phyloP scores from a whole-genome alignment of 352 stramenopile species.

The Pythium aquatile region DNA sequence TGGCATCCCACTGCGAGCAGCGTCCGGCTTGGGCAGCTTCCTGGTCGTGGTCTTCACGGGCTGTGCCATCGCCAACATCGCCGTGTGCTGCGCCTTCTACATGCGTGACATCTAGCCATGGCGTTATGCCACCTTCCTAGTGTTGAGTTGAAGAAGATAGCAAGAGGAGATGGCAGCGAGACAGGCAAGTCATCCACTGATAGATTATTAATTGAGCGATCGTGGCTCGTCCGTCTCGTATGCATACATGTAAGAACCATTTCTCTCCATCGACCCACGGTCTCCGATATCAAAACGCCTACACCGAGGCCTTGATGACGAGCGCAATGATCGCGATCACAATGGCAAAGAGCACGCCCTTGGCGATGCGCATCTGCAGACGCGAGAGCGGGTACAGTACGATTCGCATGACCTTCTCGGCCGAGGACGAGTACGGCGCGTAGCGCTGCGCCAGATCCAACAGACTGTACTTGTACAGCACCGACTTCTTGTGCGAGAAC shows the following conservation, averaged over 20 bases:
- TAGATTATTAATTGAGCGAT: neutral
- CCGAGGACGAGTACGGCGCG: neutral
- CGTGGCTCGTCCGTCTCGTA: neutral
- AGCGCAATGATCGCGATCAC: neutral
- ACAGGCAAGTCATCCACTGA: neutral
- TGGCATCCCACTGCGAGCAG: conserved; percentile 20
- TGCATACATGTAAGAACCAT: neutral
- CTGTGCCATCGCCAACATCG: conserved; percentile 14
- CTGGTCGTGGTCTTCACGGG: conserved; percentile 13
- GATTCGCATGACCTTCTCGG: neutral
- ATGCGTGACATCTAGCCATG: neutral
- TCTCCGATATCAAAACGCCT: neutral
- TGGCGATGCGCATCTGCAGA: neutral
- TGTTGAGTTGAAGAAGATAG: too few relatives aligned
- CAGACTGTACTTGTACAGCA: conserved; percentile 4
- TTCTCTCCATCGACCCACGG: too few relatives aligned
- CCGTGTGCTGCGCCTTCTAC: conserved; percentile 16
- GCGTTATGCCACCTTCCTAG: neutral
- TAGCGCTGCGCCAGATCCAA: neutral
- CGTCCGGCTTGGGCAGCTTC: conserved; percentile 12
- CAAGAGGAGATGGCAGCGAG: neutral
- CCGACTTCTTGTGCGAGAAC: conserved; percentile 1
- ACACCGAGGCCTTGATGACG: neutral
- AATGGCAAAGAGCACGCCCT: neutral
- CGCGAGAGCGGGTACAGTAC: neutral